Conservation (phyloP, 2,329 filamentous ascomycete genomes). For the Cladophialophora carrionii region DNA sequence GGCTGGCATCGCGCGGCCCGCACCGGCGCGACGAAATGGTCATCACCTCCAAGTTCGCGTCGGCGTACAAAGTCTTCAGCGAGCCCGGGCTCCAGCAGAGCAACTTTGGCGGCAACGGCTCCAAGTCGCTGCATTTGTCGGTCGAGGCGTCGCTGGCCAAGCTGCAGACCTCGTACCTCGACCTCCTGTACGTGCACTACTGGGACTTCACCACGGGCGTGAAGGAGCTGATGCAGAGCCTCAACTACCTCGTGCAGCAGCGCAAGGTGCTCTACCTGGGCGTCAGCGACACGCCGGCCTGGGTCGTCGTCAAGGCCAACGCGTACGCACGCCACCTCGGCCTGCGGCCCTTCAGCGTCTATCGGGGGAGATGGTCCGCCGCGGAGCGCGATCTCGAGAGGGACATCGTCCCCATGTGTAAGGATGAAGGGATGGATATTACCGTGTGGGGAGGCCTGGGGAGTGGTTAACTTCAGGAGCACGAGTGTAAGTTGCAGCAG, state of each 20-base stretch:
- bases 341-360: slow-evolving; percentile 70
- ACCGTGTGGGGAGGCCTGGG: slow-evolving; percentile 60
- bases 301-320: slow-evolving; percentile 58
- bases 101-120: slow-evolving; percentile 50
- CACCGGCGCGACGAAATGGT: slow-evolving; percentile 55
- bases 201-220: slow-evolving; percentile 71
- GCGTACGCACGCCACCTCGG: slow-evolving; percentile 68
- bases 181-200: slow-evolving; percentile 45
- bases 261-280: slow-evolving; percentile 72
- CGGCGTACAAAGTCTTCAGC: slow-evolving; percentile 40
- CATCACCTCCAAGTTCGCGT: slow-evolving; percentile 60
- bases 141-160: slow-evolving; percentile 44
- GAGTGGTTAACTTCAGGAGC: slow-evolving; percentile 52
- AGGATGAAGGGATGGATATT: slow-evolving; percentile 64
- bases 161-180: slow-evolving; percentile 45
- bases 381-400: slow-evolving; percentile 68
- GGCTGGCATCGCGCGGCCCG: slow-evolving; percentile 51
- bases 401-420: slow-evolving; percentile 70
- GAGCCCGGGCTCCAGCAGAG: slow-evolving; percentile 37
- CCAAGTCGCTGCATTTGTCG: slow-evolving; percentile 42
- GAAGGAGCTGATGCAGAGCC: slow-evolving; percentile 68
- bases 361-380: slow-evolving; percentile 67
- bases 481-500: neutral
- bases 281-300: slow-evolving; percentile 70
- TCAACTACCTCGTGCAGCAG: slow-evolving; percentile 62